Base-by-base conservation (phyloP, 768 basidiomycete species). In the Suillus subalutaceus region DNA sequence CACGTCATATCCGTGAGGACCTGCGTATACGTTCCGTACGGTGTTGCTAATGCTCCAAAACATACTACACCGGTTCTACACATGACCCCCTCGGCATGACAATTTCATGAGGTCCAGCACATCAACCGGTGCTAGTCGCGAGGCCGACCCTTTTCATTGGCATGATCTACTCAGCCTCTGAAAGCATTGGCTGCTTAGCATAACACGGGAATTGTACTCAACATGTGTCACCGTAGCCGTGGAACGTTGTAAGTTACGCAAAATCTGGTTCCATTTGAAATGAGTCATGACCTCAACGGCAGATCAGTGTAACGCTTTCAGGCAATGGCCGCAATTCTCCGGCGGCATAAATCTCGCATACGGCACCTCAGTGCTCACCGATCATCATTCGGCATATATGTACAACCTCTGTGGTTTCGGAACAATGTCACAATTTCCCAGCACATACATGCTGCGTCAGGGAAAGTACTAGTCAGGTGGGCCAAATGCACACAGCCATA, bases 1-100 rank as follows among this genome's bases (percentile, higher is more conserved):
- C 55, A 56, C 55, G 55, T 56, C 55, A 56, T 35, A 56, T 56
- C 32, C 32, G 55, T 32, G 53, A 35, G 32, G 53, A 55, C 30
- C 12, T 55, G 53, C 2, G 30, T 32, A 32, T 55, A 16, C 1
- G 9, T 35, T 20, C 3, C 32, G 1, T 2, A 32, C 32, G 32
- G 52, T 53, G 30, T 32, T 1, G 16, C 30, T 12, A 32, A 32
- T 55, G 18, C 16, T 32, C 52, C 52, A 8, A 9, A 2, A 37
- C 32, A 32, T 32, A 32, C 32, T 32, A 32, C 32, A 32, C 6
- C 32, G 52, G 26, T 30, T 16, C 41, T 43, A 16, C 44, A 20
- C 44, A 44, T 7, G 9, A 48, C 9, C n/a, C 46, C n/a, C n/a
- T 20, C 46, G 20, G 37, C 26, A 26, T 59, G 58, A 41, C 58